These are phyloP conservation scores for Microdochium paspali DNA, from an alignment of 2,329 filamentous ascomycete species.

Conservation along the genomic window DNA sequence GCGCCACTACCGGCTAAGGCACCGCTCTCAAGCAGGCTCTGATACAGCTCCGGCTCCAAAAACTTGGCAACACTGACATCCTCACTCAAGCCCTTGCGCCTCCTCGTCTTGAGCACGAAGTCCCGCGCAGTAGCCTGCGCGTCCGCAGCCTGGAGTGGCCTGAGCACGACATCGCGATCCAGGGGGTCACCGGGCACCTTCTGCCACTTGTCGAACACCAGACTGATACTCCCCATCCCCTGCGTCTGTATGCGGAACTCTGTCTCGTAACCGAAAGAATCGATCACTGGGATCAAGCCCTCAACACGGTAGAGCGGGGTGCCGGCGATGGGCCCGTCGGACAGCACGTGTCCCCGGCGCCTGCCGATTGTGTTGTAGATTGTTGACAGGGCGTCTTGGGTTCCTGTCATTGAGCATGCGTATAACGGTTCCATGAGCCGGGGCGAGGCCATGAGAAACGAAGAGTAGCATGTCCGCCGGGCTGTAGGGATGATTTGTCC, in stretches of 20 bases:
- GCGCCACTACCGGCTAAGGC: slow-evolving; percentile 50
- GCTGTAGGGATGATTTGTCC: slow-evolving; percentile 97
- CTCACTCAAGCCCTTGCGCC: slow-evolving; percentile 88
- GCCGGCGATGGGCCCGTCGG: slow-evolving; percentile 88
- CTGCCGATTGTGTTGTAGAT: slow-evolving; percentile 88
- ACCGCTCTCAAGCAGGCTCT: slow-evolving; percentile 78
- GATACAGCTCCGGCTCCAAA: slow-evolving; percentile 87
- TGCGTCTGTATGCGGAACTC: slow-evolving; percentile 94
- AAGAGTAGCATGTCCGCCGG: slow-evolving; percentile 85
- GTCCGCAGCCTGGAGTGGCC: slow-evolving; percentile 77
- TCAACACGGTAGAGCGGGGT: slow-evolving; percentile 89
- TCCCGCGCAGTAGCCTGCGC: slow-evolving; percentile 87
- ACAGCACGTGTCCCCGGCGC: slow-evolving; percentile 82
- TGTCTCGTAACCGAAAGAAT: slow-evolving; percentile 96
- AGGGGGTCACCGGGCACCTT: slow-evolving; percentile 94
- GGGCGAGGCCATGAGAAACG: slow-evolving; percentile 93
- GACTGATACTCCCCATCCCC: slow-evolving; percentile 78
- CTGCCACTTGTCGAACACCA: slow-evolving; percentile 94
- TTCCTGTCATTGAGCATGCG: slow-evolving; percentile 83
- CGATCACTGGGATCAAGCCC: slow-evolving; percentile 89
- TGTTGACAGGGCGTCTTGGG: slow-evolving; percentile 77
- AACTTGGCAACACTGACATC: slow-evolving; percentile 96
- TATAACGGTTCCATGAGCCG: slow-evolving; percentile 96
- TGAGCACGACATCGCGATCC: slow-evolving; percentile 73
- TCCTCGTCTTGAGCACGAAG: slow-evolving; percentile 91